Base-by-base conservation (phyloP, 331 rosid genomes). In the Saraca asoca region DNA sequence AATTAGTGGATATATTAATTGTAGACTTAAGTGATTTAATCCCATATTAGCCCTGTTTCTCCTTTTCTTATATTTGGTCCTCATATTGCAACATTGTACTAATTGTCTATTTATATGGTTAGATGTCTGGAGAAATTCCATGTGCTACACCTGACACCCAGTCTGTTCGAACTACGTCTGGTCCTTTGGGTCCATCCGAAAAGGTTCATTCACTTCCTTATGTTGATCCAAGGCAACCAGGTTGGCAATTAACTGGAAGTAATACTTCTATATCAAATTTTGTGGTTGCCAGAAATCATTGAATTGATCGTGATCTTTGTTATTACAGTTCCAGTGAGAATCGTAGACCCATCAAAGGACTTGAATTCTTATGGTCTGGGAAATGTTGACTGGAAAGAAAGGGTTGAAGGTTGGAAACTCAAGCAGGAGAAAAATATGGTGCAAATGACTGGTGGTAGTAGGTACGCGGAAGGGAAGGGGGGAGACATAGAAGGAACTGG, bases 311-410 rank as follows among this genome's bases (percentile, higher is more conserved):
- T 68, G 17, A 57, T 42, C n/a, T 72, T 48, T 58, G 16, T 50
- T 76, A 9, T 78, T 59, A 49, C 84, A 90, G 99, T 94, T 81
- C 95, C 89, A 0, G 99, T 90, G 59, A 86, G 97, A 70, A 90
- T 85, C 74, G 92, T 94, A 68, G 95, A 90, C 63, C 96, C 96
- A 24, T 86, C 99, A 9, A 94, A 90, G 84, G 99, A 94, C 83
- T 79, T 90, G 59, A 94, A 94, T 65, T 90, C 93, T 69, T 94
- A 90, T 78, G 97, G 99, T 62, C 94, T 88, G 68, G 99, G 99
- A 75, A 90, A 86, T 80, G 97, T 94, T 74, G 99, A 94, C 83
- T 94, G 97, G 99, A 94, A 90, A 81, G 99, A 94, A 82, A 86
- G 99, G 83, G 97, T 94, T 46, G 97, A 94, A 79, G 91, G 97